phyloP scores from a whole-genome alignment of 495 filamentous ascomycete species.

The Cercophora samala region DNA sequence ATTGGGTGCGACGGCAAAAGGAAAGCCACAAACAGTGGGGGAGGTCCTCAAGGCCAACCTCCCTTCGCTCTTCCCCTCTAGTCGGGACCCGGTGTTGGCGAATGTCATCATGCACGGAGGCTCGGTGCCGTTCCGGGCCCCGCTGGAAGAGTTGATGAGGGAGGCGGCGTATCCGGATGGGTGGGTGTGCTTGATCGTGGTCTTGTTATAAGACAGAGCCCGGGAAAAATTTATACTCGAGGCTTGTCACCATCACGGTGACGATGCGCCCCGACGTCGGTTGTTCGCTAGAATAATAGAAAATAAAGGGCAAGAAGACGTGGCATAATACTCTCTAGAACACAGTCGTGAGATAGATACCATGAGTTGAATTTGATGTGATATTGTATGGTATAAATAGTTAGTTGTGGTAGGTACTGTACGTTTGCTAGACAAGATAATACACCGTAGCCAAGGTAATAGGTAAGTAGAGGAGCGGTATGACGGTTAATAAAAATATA shows the following conservation, averaged over 20 bases:
- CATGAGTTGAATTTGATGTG: not conserved
- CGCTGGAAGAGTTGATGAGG: slow-evolving; percentile 79
- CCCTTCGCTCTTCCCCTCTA: slow-evolving; percentile 82
- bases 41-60: slow-evolving; percentile 71
- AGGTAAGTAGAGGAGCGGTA: not conserved
- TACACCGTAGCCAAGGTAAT: not conserved
- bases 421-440: too few species aligned
- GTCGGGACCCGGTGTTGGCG: slow-evolving; percentile 83
- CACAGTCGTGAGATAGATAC: not conserved
- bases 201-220: slow-evolving; percentile 56
- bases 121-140: slow-evolving; percentile 74
- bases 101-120: slow-evolving; percentile 86
- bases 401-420: not conserved
- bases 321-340: too few species aligned
- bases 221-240: too few species aligned
- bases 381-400: not conserved
- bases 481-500: not conserved
- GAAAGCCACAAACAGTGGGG: slow-evolving; percentile 69
- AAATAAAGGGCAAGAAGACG: too few species aligned
- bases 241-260: too few species aligned
- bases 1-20: slow-evolving; percentile 9
- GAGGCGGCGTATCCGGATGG: slow-evolving; percentile 86
- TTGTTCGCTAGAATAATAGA: too few species aligned
- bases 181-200: slow-evolving; percentile 80
- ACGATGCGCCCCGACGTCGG: too few species aligned